A percentile compares a stretch with the other conserved stretches of the same genome.
Conservation (phyloP, 2,329 filamentous ascomycete species). For the Beauveria varroae region DNA sequence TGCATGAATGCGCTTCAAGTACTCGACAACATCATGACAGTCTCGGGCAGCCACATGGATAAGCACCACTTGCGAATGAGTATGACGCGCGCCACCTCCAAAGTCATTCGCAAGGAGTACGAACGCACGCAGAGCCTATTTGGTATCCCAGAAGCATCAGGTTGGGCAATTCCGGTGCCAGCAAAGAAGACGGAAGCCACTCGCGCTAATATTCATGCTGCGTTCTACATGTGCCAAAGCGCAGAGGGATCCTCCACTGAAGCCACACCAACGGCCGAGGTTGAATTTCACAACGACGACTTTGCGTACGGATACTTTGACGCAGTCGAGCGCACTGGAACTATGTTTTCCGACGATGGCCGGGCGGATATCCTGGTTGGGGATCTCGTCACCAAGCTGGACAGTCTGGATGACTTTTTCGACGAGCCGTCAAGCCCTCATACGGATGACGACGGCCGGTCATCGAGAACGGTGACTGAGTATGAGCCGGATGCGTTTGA, state of each 20-base stretch:
- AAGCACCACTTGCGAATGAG: constrained; percentile 95
- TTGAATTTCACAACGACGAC: constrained; percentile 90
- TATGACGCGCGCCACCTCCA: constrained; percentile 84
- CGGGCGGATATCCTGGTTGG: constrained; percentile 61
- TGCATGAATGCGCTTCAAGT: constrained; percentile 90
- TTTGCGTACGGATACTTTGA: constrained; percentile 76
- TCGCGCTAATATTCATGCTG: constrained; percentile 85
- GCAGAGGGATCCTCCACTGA: constrained; percentile 51
- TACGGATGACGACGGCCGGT: constrained; percentile 49
- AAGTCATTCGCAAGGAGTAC: constrained; percentile 85
- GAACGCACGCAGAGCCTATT: constrained; percentile 91
- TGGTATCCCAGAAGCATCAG: constrained; percentile 89
- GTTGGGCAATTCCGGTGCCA: constrained; percentile 92
- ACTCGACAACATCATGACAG: constrained; percentile 89
- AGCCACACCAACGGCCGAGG: constrained; percentile 67
- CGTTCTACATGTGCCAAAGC: constrained; percentile 87
- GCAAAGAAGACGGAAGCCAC: constrained; percentile 83
- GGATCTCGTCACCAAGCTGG: constrained; percentile 73
- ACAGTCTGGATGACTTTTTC: constrained; percentile 77
- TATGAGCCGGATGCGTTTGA: constrained; percentile 61
- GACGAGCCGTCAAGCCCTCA: constrained; percentile 59
- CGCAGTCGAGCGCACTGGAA: constrained; percentile 66
- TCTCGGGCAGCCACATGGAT: constrained; percentile 87
- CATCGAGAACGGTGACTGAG: constrained; percentile 56
- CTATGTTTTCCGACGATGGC: constrained; percentile 84